Percentiles rank a stretch among this genome's conserved stretches.
These are phyloP conservation scores for Casuarina glauca DNA, from an alignment of 306 rosid species.

Conservation along the genomic window DNA sequence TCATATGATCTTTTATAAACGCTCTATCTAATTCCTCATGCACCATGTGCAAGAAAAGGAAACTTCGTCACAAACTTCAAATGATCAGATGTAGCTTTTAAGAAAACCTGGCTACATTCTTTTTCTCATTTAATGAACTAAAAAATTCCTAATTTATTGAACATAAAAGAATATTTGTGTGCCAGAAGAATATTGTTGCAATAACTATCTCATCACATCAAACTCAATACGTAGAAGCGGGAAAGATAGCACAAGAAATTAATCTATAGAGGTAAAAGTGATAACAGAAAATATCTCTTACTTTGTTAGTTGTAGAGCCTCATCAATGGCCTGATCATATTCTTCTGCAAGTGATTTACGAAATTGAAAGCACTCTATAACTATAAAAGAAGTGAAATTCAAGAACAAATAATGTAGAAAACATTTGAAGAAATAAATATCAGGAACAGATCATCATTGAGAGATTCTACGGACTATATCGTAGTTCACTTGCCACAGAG, in stretches of 20 bases:
- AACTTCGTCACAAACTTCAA: neutral
- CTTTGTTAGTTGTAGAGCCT: conserved; percentile 67
- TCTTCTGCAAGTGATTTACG: conserved; percentile 56
- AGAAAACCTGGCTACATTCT: neutral
- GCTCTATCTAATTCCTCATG: neutral
- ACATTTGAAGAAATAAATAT: neutral
- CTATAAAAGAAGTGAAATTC: conserved; percentile 1
- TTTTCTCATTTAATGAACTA: neutral
- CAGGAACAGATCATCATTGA: neutral
- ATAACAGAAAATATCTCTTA: conserved; percentile 33
- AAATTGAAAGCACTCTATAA: conserved; percentile 20
- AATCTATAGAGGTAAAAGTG: neutral
- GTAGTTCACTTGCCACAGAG: neutral
- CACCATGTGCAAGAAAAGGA: neutral
- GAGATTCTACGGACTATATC: neutral
- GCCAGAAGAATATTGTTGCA: neutral
- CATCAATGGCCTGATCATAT: conserved; percentile 66
- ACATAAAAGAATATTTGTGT: neutral
- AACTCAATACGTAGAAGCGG: neutral
- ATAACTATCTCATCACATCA: conserved; percentile 8
- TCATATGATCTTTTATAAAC: neutral
- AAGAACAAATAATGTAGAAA: neutral
- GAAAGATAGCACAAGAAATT: conserved; percentile 6
- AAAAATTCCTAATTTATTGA: neutral
- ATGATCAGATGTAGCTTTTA: neutral